Percentiles rank a stretch among this genome's conserved stretches.
Conservation (phyloP, 441 rosid species). For the Croton laevigatus region DNA sequence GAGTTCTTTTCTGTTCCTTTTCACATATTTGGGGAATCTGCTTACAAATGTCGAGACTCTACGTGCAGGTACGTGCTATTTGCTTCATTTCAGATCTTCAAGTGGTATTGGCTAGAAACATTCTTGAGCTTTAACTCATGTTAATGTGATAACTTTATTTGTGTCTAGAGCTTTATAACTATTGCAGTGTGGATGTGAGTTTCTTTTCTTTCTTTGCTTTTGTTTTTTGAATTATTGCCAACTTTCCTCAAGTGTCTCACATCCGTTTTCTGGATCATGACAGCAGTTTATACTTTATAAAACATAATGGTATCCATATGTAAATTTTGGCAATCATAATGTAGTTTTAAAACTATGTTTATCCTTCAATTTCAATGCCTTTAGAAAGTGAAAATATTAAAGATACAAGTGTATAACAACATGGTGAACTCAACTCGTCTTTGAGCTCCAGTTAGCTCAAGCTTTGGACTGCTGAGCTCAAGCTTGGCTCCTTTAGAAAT, state of each 20-base stretch:
- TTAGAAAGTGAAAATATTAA: neutral
- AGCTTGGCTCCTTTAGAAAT: too few relatives aligned
- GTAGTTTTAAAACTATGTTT: neutral
- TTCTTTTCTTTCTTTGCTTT: neutral
- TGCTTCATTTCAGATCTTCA: slow-evolving; percentile 7
- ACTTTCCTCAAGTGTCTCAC: neutral
- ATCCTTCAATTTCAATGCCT: neutral
- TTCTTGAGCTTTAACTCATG: slow-evolving; percentile 9
- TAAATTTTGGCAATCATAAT: neutral
- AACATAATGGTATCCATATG: neutral
- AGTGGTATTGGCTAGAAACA: slow-evolving; percentile 11
- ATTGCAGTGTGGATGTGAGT: neutral
- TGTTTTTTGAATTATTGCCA: neutral
- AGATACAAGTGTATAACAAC: neutral
- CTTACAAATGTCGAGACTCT: slow-evolving; percentile 82
- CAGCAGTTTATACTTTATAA: neutral
- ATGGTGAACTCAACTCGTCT: too few relatives aligned
- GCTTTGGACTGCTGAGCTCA: too few relatives aligned
- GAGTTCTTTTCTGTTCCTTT: slow-evolving; percentile 95
- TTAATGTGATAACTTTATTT: slow-evolving; percentile 15
- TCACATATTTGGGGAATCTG: slow-evolving; percentile 88
- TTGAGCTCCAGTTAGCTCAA: too few relatives aligned
- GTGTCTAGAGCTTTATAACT: neutral
- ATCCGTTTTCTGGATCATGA: neutral
- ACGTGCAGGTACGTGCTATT: slow-evolving; percentile 62